Evolutionary conservation across 306 rosid genomes (phyloP).

Genomic region (Purshia tridentata): DNA sequence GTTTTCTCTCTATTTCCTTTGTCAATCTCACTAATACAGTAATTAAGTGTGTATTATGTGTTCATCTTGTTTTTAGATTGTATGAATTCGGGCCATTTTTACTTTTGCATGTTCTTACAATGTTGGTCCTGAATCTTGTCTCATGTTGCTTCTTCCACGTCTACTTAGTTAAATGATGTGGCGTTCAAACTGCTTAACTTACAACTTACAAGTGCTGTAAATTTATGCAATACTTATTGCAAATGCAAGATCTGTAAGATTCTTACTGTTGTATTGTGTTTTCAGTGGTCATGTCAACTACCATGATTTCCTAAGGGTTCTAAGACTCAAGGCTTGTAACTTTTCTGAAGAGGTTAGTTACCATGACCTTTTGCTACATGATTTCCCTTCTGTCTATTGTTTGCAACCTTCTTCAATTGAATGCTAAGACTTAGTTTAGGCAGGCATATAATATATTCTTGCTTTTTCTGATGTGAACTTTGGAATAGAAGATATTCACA

Average conservation of each 20-base stretch:
- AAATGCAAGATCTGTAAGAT: too few relatives aligned
- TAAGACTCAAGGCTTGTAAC: slow-evolving; percentile 64
- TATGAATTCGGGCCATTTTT: not conserved
- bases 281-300: slow-evolving; percentile 80
- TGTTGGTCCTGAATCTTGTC: not conserved
- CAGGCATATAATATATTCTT: not conserved
- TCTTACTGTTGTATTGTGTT: slow-evolving; percentile 22
- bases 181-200: not conserved
- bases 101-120: not conserved
- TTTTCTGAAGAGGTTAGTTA: slow-evolving; percentile 72
- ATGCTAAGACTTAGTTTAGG: not conserved
- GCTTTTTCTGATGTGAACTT: not conserved
- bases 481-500: not conserved
- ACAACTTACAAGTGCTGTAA: not conserved
- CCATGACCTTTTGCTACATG: slow-evolving; percentile 10
- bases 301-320: slow-evolving; percentile 63
- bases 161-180: not conserved
- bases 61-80: not conserved
- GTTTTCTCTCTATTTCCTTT: not conserved
- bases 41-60: not conserved
- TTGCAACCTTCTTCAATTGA: not conserved
- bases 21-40: not conserved
- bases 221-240: not conserved
- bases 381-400: not conserved
- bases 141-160: not conserved